Evolutionary conservation across 306 rosid genomes (phyloP).

Genomic region (Vicia faba): DNA sequence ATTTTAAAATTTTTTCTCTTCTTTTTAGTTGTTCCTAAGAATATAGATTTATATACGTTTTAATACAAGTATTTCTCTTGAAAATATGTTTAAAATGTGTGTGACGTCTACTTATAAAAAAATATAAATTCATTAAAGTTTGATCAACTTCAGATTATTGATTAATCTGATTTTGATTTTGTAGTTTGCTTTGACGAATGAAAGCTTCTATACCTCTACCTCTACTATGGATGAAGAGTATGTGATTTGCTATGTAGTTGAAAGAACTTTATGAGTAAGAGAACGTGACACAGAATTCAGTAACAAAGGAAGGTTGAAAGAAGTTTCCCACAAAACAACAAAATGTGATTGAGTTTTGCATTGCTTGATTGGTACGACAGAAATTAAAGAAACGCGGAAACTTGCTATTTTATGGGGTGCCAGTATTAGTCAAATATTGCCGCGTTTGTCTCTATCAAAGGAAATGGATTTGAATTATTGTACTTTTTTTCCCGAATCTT

Average conservation of each 20-base stretch:
- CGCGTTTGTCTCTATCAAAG: slow-evolving; percentile 3
- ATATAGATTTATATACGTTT: too few relatives aligned
- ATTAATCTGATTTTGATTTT: too few relatives aligned
- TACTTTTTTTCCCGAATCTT: neutral
- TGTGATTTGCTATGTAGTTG: neutral
- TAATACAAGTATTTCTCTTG: too few relatives aligned
- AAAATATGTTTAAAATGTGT: too few relatives aligned
- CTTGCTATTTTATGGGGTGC: slow-evolving; percentile 6
- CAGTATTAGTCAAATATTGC: slow-evolving; percentile 28
- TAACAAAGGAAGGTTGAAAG: neutral
- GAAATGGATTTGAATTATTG: neutral
- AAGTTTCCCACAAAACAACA: slow-evolving; percentile 1
- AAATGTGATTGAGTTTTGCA: neutral
- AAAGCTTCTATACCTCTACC: too few relatives aligned
- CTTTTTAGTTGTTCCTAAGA: too few relatives aligned
- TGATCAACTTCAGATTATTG: too few relatives aligned
- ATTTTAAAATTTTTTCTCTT: too few relatives aligned
- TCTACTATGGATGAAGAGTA: too few relatives aligned
- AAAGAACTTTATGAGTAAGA: neutral
- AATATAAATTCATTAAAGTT: too few relatives aligned
- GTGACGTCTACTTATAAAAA: too few relatives aligned
- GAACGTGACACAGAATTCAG: neutral
- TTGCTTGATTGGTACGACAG: neutral
- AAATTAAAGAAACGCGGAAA: slow-evolving; percentile 26
- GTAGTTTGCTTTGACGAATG: too few relatives aligned